Percentiles rank a stretch among this genome's conserved stretches.
Conservation (phyloP, 169 alveolate genomes). For the Toxoplasma gondii region DNA sequence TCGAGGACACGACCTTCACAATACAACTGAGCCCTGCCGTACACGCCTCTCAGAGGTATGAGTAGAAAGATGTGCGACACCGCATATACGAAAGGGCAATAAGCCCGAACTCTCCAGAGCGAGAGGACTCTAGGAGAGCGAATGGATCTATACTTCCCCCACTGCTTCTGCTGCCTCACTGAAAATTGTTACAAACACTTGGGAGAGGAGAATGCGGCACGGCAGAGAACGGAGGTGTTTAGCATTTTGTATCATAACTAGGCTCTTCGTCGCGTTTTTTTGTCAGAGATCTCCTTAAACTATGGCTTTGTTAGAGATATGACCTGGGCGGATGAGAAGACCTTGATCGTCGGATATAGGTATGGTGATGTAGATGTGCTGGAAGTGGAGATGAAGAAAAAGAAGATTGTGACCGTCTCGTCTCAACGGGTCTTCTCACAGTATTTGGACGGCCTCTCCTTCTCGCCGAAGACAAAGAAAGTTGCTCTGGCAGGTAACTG, state of each 20-base stretch:
- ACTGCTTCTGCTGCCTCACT: no score
- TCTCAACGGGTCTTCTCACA: background rate
- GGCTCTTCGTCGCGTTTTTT: background rate
- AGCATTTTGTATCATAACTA: background rate
- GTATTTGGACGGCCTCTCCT: background rate
- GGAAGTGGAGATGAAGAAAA: background rate
- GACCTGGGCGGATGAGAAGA: slow-evolving; percentile 19
- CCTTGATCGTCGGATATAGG: slow-evolving; percentile 24
- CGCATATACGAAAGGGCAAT: no score
- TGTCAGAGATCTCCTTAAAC: slow-evolving; percentile 4
- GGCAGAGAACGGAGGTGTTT: no score
- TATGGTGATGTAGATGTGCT: background rate
- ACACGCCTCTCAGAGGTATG: no score
- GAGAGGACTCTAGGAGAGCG: no score
- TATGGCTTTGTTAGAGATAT: background rate
- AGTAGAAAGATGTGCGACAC: no score
- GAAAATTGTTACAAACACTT: no score
- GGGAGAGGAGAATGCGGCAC: no score
- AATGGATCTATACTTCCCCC: no score
- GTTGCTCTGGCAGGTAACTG: slow-evolving; percentile 7
- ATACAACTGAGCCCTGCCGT: no score
- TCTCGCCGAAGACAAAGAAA: background rate
- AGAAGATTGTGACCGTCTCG: background rate
- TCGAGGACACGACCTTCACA: background rate
- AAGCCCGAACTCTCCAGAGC: no score